A percentile compares a stretch with the other conserved stretches of the same genome.
Conservation (phyloP, 139 green algal species). For the Closterium sp. region DNA sequence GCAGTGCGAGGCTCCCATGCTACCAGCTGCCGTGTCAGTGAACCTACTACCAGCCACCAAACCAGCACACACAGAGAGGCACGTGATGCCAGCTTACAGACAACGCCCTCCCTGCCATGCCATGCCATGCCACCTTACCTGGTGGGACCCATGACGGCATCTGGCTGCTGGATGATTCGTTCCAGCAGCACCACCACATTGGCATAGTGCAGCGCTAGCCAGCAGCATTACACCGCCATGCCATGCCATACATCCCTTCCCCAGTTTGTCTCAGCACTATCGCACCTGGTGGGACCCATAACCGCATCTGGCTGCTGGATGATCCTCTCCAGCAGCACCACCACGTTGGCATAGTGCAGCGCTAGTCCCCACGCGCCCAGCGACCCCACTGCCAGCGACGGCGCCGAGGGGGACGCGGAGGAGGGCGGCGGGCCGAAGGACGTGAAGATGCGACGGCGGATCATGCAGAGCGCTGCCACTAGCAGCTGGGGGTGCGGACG, state of each 20-base stretch:
- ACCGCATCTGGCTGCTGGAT: background rate
- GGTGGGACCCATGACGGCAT: background rate
- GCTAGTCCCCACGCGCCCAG: background rate
- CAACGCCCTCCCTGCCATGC: too few relatives aligned
- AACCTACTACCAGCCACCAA: too few relatives aligned
- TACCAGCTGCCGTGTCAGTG: too few relatives aligned
- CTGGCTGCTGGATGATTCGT: slow-evolving; percentile 16
- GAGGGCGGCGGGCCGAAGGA: background rate
- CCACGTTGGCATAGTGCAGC: slow-evolving; percentile 10
- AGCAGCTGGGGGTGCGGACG: background rate
- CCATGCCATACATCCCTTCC: too few relatives aligned
- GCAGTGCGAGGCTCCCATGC: too few relatives aligned
- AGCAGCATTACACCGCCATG: too few relatives aligned
- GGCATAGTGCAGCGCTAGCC: background rate
- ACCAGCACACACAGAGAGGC: too few relatives aligned
- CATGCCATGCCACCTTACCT: background rate
- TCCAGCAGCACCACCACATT: background rate
- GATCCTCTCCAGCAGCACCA: background rate
- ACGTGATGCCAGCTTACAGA: too few relatives aligned
- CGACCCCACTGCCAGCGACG: background rate
- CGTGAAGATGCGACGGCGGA: background rate
- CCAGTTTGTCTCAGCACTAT: too few relatives aligned
- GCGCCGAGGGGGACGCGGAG: background rate
- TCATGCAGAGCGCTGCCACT: background rate
- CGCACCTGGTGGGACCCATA: background rate